These are phyloP conservation scores for Bidens hawaiensis DNA, from an alignment of 140 eudicot genomes.

Conservation along the genomic window DNA sequence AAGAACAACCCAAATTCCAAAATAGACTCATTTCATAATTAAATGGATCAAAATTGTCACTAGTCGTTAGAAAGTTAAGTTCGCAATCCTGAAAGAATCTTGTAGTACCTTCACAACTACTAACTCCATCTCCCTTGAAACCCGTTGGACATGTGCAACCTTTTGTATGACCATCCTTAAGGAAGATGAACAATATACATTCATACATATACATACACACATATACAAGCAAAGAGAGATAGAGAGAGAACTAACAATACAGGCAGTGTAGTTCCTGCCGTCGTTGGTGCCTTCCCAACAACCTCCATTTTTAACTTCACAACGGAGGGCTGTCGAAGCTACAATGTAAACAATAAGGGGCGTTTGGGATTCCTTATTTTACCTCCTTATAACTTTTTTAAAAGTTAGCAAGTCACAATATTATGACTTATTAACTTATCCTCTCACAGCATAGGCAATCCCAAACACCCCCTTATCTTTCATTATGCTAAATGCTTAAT, in stretches of 20 bases:
- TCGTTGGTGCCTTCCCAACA: conserved; percentile 62
- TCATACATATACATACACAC: neutral
- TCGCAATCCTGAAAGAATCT: neutral
- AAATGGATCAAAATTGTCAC: neutral
- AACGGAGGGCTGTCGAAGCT: conserved; percentile 59
- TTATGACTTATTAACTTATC: too few relatives aligned
- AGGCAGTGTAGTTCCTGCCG: conserved; percentile 66
- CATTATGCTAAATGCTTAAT: too few relatives aligned
- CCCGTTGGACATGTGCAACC: conserved; percentile 89
- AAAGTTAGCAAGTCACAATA: too few relatives aligned
- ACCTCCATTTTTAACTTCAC: conserved; percentile 81
- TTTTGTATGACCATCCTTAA: conserved; percentile 59
- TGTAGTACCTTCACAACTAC: conserved; percentile 65
- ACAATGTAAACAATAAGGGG: conserved; percentile 12
- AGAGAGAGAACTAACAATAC: conserved; percentile 50
- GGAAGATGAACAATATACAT: neutral
- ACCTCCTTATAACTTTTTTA: too few relatives aligned
- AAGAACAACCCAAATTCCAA: neutral
- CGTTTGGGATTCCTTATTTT: too few relatives aligned
- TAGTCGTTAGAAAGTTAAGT: neutral
- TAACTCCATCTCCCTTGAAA: conserved; percentile 80
- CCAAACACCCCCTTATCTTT: too few relatives aligned
- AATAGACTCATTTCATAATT: neutral
- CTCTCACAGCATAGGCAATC: too few relatives aligned
- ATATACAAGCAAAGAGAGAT: neutral